A percentile compares a stretch with the other conserved stretches of the same genome.
These are phyloP conservation scores for Macaranga tanarius DNA, from an alignment of 441 rosid species.

Conservation along the genomic window DNA sequence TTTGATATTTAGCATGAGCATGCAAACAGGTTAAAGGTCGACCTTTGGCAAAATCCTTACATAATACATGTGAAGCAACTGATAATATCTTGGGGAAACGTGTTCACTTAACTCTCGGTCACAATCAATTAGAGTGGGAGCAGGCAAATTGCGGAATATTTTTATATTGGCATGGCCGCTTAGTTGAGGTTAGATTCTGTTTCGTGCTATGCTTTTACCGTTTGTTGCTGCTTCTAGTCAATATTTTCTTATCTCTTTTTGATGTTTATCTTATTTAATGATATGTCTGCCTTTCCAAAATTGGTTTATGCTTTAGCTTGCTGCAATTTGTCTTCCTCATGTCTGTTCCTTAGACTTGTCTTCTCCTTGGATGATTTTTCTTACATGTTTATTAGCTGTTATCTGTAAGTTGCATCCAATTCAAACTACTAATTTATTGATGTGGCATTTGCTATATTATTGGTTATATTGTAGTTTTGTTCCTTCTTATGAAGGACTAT, in stretches of 20 bases:
- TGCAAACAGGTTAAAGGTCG: constrained; percentile 34
- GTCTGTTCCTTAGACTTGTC: background rate
- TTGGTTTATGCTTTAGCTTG: background rate
- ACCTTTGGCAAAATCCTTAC: constrained; percentile 31
- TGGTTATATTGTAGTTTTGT: background rate
- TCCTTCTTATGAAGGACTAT: background rate
- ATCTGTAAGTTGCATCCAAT: background rate
- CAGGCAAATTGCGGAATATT: constrained; percentile 37
- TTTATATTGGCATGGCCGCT: constrained; percentile 42
- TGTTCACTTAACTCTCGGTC: constrained; percentile 36
- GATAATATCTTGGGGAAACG: constrained; percentile 28
- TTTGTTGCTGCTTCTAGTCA: background rate
- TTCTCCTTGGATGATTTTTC: background rate
- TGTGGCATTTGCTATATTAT: background rate
- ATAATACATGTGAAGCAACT: constrained; percentile 26
- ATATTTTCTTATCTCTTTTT: background rate
- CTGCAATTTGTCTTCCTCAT: background rate
- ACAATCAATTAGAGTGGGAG: constrained; percentile 41
- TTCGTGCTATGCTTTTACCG: background rate
- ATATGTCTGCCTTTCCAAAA: background rate
- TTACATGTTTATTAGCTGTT: background rate
- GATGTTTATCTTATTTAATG: background rate
- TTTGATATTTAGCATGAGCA: constrained; percentile 17
- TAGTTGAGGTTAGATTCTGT: constrained; percentile 31
- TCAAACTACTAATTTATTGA: background rate